Evolutionary conservation across 768 basidiomycete genomes (phyloP).

Genomic region (Calvatia gigantea): DNA sequence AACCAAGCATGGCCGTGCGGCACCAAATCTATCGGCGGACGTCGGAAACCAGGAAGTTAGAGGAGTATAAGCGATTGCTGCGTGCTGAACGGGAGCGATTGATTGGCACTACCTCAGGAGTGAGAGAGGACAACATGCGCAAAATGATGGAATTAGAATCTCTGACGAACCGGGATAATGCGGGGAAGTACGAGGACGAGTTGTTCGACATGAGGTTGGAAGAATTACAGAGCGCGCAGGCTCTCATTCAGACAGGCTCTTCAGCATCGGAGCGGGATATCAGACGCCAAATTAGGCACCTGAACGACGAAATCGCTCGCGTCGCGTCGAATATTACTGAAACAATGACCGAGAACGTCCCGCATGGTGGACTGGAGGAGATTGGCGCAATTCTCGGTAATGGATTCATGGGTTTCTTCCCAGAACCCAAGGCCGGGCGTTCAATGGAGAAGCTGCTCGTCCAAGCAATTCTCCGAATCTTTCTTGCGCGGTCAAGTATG

Average conservation of each 20-base stretch:
- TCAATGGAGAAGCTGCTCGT: constrained; percentile 1
- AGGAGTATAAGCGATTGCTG: neutral
- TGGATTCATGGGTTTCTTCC: neutral
- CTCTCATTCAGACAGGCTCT: constrained; percentile 41
- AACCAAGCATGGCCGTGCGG: too few relatives aligned
- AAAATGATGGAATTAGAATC: neutral
- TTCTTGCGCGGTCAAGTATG: constrained; percentile 19
- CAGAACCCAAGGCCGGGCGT: neutral
- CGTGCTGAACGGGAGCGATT: neutral
- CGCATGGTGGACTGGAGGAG: constrained; percentile 9
- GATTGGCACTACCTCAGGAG: neutral
- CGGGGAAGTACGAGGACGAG: constrained; percentile 6
- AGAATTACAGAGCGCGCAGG: constrained; percentile 47
- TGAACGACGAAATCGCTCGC: constrained; percentile 51
- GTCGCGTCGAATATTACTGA: constrained; percentile 29
- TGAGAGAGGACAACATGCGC: neutral
- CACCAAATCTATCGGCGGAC: neutral
- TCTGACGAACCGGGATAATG: neutral
- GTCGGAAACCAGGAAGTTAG: neutral
- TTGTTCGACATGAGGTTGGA: constrained; percentile 14
- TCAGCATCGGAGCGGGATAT: too few relatives aligned
- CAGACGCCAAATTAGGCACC: constrained; percentile 32
- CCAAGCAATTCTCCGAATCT: constrained; percentile 9
- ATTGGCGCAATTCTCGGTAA: constrained; percentile 23
- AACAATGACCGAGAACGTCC: neutral